phyloP scores from a whole-genome alignment of 495 filamentous ascomycete genomes.

The Pseudevernia furfuracea region DNA sequence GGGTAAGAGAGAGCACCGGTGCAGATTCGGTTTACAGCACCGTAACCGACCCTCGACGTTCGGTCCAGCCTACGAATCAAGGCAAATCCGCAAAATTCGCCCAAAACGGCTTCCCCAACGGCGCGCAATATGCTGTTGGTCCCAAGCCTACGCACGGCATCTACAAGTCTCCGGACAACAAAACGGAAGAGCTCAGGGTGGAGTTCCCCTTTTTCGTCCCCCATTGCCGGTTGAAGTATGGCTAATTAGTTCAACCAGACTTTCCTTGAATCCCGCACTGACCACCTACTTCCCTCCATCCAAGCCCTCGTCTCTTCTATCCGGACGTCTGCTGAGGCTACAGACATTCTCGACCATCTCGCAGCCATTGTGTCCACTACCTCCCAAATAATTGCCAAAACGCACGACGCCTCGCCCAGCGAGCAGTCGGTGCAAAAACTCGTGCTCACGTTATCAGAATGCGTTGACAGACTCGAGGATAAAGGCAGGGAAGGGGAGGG shows the following conservation, averaged over 20 bases:
- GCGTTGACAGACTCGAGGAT: slow-evolving; percentile 56
- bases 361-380: slow-evolving; percentile 50
- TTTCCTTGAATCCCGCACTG: slow-evolving; percentile 80
- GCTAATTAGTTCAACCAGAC: slow-evolving; percentile 38
- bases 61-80: slow-evolving; percentile 5
- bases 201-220: neutral
- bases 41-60: slow-evolving; percentile 38
- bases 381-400: slow-evolving; percentile 23
- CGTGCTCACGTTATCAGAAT: slow-evolving; percentile 55
- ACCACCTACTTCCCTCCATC: slow-evolving; percentile 70
- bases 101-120: slow-evolving; percentile 31
- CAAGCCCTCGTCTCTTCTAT: slow-evolving; percentile 74
- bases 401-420: slow-evolving; percentile 22
- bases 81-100: slow-evolving; percentile 15
- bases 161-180: slow-evolving; percentile 6
- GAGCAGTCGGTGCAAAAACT: slow-evolving; percentile 49
- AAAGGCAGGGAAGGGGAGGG: slow-evolving; percentile 58
- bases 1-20: slow-evolving; percentile 37
- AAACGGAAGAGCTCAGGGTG: slow-evolving; percentile 20
- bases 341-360: slow-evolving; percentile 62
- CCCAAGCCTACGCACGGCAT: slow-evolving; percentile 16
- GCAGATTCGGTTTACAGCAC: slow-evolving; percentile 48
- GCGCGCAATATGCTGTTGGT: slow-evolving; percentile 18
- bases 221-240: neutral
- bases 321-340: slow-evolving; percentile 58